Conservation (phyloP, 208 protist species). For the Trichomonas vaginalis region DNA sequence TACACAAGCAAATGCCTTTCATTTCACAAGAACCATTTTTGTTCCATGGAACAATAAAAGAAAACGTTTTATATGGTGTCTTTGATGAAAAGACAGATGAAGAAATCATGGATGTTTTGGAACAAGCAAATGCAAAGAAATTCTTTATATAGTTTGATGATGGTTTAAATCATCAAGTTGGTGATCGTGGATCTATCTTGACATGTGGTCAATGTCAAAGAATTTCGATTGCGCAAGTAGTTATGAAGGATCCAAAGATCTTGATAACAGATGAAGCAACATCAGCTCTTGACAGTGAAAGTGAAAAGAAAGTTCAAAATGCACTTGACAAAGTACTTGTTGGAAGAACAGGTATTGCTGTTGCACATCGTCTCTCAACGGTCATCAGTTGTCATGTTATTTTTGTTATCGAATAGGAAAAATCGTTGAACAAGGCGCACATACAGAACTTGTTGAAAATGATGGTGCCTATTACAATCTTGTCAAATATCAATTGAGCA, state of each 20-base stretch:
- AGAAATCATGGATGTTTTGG: conserved; percentile 56
- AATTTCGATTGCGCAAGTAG: too few species aligned
- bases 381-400: conserved; percentile 49
- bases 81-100: conserved; percentile 49
- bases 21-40: not conserved
- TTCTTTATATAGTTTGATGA: conserved; percentile 37
- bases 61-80: conserved; percentile 78
- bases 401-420: conserved; percentile 54
- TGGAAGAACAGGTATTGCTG: conserved; percentile 41
- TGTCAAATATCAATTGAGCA: too few species aligned
- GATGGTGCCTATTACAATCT: too few species aligned
- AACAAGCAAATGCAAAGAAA: conserved; percentile 66
- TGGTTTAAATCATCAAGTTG: too few species aligned
- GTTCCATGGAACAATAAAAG: conserved; percentile 45
- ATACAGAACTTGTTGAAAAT: not conserved
- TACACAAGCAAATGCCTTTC: not conserved
- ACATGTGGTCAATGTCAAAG: too few species aligned
- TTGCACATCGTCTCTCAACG: conserved; percentile 48
- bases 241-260: too few species aligned
- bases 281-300: conserved; percentile 47
- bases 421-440: not conserved
- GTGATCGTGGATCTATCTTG: too few species aligned
- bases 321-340: conserved; percentile 28
- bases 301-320: conserved; percentile 43
- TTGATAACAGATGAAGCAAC: too few species aligned